Evolutionary conservation across 2,329 filamentous ascomycete genomes (phyloP).

Genomic region (Ceratocystis diversiconidia): DNA sequence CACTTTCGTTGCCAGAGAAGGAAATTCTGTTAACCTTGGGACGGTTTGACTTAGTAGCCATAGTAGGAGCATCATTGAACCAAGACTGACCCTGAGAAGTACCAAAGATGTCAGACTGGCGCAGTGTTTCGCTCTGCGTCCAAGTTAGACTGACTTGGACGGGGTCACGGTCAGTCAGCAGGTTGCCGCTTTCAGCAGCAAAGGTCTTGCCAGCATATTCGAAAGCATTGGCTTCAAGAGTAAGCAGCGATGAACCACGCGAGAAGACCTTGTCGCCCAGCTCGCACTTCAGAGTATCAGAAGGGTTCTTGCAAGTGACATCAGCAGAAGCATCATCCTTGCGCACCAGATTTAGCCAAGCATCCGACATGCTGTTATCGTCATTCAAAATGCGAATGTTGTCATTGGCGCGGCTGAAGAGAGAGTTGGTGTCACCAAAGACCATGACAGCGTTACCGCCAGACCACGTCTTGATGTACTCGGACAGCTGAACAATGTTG

Average conservation of each 20-base stretch:
- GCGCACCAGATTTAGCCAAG: slow-evolving; percentile 43
- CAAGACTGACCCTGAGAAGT: slow-evolving; percentile 34
- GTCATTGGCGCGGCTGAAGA: slow-evolving; percentile 45
- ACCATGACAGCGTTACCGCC: slow-evolving; percentile 47
- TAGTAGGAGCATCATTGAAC: slow-evolving; percentile 41
- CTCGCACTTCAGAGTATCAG: slow-evolving; percentile 41
- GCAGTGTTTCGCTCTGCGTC: slow-evolving; percentile 25
- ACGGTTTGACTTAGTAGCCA: slow-evolving; percentile 24
- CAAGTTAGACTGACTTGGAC: slow-evolving; percentile 39
- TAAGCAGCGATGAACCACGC: slow-evolving; percentile 34
- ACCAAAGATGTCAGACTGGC: slow-evolving; percentile 27
- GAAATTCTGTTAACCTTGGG: slow-evolving; percentile 29
- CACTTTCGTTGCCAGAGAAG: slow-evolving; percentile 34
- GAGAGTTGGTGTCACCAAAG: slow-evolving; percentile 51
- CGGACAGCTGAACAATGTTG: slow-evolving; percentile 45
- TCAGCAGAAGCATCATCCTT: slow-evolving; percentile 33
- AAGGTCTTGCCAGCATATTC: slow-evolving; percentile 43
- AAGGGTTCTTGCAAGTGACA: slow-evolving; percentile 43
- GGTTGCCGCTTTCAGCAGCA: slow-evolving; percentile 38
- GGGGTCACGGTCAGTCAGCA: slow-evolving; percentile 54
- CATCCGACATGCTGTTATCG: slow-evolving; percentile 40
- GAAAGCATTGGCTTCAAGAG: slow-evolving; percentile 35
- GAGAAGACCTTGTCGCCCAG: slow-evolving; percentile 55
- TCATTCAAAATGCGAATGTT: slow-evolving; percentile 38
- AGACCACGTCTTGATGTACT: slow-evolving; percentile 42